Percentiles rank a stretch among this genome's conserved stretches.
Conservation (phyloP, 805 yeast species). For the Kodamaea kaohsiungensis region DNA sequence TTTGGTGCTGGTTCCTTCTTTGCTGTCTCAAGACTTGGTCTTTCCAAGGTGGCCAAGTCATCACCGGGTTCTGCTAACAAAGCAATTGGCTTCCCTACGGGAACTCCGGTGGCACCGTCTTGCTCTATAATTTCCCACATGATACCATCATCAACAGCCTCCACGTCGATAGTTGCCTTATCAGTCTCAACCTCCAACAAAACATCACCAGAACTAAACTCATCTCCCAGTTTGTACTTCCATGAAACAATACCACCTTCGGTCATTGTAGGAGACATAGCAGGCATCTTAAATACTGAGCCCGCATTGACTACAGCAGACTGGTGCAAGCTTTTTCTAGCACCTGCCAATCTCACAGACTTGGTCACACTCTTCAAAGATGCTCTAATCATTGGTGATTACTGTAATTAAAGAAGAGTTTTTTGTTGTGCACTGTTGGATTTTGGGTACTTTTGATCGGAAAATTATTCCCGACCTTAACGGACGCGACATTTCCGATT, state of each 20-base stretch:
- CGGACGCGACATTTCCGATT: conserved; percentile 4
- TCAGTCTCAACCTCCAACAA: conserved; percentile 83
- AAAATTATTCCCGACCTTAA: neutral
- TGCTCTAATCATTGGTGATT: conserved; percentile 12
- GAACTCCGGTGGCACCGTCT: conserved; percentile 77
- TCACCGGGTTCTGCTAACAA: conserved; percentile 86
- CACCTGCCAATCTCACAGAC: conserved; percentile 16
- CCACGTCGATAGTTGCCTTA: conserved; percentile 80
- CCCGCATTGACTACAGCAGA: conserved; percentile 34
- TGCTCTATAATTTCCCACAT: conserved; percentile 71
- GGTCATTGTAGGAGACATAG: conserved; percentile 99
- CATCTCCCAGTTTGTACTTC: conserved; percentile 74
- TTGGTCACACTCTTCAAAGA: conserved; percentile 6
- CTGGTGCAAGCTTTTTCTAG: conserved; percentile 30
- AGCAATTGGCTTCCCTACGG: conserved; percentile 91
- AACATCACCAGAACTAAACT: conserved; percentile 80
- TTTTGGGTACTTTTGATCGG: neutral
- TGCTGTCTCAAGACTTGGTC: conserved; percentile 48
- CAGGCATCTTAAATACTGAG: conserved; percentile 82
- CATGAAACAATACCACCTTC: conserved; percentile 90
- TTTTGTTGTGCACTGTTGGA: conserved; percentile 6
- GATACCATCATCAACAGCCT: conserved; percentile 89
- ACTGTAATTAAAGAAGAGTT: conserved; percentile 1
- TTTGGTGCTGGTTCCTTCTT: conserved; percentile 23
- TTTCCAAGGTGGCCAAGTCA: conserved; percentile 63